These are phyloP conservation scores for Cucumis melo DNA, from an alignment of 306 rosid species.

Conservation along the genomic window DNA sequence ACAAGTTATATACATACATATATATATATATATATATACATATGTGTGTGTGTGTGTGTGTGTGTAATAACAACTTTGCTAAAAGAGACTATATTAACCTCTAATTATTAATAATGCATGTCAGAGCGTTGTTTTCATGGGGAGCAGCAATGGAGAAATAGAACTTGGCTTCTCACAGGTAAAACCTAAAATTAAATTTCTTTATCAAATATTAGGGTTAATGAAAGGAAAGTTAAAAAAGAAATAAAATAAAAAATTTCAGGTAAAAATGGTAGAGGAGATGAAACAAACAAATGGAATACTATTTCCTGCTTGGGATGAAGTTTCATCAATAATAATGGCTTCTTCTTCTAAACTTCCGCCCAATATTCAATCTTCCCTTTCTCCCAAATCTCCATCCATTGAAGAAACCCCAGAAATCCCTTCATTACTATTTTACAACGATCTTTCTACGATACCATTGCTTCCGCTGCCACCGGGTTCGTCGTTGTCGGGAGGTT, in stretches of 20 bases:
- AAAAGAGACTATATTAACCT: too few relatives aligned
- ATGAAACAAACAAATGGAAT: not conserved
- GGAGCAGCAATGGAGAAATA: constrained; percentile 6
- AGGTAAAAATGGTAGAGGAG: not conserved
- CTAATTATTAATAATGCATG: not conserved
- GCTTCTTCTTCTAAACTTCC: too few relatives aligned
- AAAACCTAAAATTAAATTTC: too few relatives aligned
- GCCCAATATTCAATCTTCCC: too few relatives aligned
- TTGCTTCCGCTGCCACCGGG: not conserved
- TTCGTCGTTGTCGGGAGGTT: not conserved
- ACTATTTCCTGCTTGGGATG: not conserved
- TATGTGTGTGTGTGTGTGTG: too few relatives aligned
- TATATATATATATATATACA: too few relatives aligned
- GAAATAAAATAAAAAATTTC: not conserved
- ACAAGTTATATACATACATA: too few relatives aligned
- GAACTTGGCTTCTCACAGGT: constrained; percentile 6
- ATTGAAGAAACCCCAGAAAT: not conserved
- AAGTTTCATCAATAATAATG: too few relatives aligned
- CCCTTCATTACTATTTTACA: not conserved
- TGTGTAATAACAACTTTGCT: too few relatives aligned
- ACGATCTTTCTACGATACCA: not conserved
- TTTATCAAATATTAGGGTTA: too few relatives aligned
- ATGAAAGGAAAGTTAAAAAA: too few relatives aligned
- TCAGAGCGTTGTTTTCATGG: constrained; percentile 8
- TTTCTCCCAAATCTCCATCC: not conserved